A percentile compares a stretch with the other conserved stretches of the same genome.
Evolutionary conservation across 352 stramenopile genomes (phyloP).

Genomic region (Aphanomyces astaci): DNA sequence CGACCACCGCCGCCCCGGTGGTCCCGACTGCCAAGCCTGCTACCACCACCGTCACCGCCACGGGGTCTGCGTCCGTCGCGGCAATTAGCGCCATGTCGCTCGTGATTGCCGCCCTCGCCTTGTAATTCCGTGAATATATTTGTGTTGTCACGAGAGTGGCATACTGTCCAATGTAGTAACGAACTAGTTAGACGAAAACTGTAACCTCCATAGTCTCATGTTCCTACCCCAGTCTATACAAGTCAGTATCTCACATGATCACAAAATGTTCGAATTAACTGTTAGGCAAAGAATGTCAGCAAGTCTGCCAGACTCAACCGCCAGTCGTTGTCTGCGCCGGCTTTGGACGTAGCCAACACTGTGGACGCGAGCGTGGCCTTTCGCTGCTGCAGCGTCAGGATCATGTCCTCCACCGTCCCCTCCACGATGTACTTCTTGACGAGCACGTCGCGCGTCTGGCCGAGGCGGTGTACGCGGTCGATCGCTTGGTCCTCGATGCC

Average conservation of each 20-base stretch:
- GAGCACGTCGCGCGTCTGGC: constrained; percentile 71
- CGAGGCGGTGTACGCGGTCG: constrained; percentile 86
- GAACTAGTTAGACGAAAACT: too few species aligned
- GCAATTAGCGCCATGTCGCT: not conserved
- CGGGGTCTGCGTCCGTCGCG: not conserved
- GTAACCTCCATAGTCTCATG: too few species aligned
- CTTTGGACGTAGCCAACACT: constrained; percentile 41
- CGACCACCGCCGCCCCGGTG: not conserved
- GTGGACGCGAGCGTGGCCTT: constrained; percentile 83
- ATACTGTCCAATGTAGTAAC: too few species aligned
- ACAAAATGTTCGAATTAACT: not conserved
- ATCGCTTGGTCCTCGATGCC: constrained; percentile 91
- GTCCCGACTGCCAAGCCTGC: not conserved
- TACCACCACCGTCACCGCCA: not conserved
- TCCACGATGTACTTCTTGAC: constrained; percentile 86
- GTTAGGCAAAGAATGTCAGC: constrained; percentile 17
- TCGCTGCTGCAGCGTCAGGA: constrained; percentile 81
- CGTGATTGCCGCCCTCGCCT: not conserved
- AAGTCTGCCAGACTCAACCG: constrained; percentile 14
- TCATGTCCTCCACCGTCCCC: constrained; percentile 88
- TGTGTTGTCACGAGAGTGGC: too few species aligned
- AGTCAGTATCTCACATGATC: too few species aligned
- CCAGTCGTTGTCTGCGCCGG: constrained; percentile 12
- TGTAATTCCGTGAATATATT: not conserved
- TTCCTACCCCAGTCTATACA: too few species aligned